Percentiles rank a stretch among this genome's conserved stretches.
Evolutionary conservation across 352 stramenopile species (phyloP).

Genomic region (Elongisporangium prolatum): DNA sequence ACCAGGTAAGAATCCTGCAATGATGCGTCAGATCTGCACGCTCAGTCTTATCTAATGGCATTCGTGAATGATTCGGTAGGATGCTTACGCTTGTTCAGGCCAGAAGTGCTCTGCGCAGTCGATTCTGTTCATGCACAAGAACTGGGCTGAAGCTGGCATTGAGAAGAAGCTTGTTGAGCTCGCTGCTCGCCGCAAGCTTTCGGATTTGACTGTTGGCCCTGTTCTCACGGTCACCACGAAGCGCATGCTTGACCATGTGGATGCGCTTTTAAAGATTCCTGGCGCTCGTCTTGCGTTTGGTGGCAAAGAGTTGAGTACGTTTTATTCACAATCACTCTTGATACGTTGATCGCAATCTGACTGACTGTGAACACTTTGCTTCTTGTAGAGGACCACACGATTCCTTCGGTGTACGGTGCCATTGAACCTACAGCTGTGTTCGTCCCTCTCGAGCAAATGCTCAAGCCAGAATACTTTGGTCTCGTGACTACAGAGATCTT

Average conservation of each 20-base stretch:
- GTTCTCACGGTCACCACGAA: constrained; percentile 97
- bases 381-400: constrained; percentile 86
- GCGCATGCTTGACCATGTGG: constrained; percentile 92
- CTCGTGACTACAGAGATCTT: constrained; percentile 97
- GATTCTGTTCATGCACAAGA: constrained; percentile 98
- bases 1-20: constrained; percentile 66
- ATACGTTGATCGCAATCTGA: not conserved
- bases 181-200: constrained; percentile 87
- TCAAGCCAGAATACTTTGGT: constrained; percentile 94
- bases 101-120: constrained; percentile 99
- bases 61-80: constrained; percentile 26
- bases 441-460: constrained; percentile 94
- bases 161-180: constrained; percentile 91
- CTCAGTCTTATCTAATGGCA: constrained; percentile 4
- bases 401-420: constrained; percentile 94
- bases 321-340: not conserved
- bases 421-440: constrained; percentile 97
- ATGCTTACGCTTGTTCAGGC: constrained; percentile 97
- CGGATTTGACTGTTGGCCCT: constrained; percentile 95
- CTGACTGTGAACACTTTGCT: constrained; percentile 7
- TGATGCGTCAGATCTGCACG: not conserved
- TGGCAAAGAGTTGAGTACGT: constrained; percentile 83
- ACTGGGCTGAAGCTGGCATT: constrained; percentile 91
- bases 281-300: constrained; percentile 94
- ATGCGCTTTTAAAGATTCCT: constrained; percentile 90